Conservation (phyloP, 352 stramenopile species). For the Thalassiosira mediterranea region DNA sequence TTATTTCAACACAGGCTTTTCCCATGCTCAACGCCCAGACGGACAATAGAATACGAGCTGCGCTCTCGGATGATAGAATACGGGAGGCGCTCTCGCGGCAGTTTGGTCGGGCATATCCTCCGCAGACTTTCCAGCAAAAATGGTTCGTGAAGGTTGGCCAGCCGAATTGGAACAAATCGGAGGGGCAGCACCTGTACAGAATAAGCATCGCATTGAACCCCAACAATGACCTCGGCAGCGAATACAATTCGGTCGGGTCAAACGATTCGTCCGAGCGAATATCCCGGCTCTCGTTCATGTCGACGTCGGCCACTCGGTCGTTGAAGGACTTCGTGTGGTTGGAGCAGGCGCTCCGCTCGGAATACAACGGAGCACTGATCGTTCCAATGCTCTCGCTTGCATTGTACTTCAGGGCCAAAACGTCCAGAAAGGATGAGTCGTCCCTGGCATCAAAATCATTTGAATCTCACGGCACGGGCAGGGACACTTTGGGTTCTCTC, state of each 20-base stretch:
- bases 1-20: slow-evolving; percentile 13
- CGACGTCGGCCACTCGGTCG: slow-evolving; percentile 52
- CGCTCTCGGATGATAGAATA: slow-evolving; percentile 35
- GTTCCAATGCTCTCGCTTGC: slow-evolving; percentile 65
- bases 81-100: slow-evolving; percentile 29
- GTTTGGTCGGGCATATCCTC: slow-evolving; percentile 33
- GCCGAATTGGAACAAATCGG: slow-evolving; percentile 34
- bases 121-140: slow-evolving; percentile 22
- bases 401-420: slow-evolving; percentile 37
- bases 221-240: no score
- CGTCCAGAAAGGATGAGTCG: no score
- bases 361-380: slow-evolving; percentile 73
- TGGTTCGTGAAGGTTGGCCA: slow-evolving; percentile 28
- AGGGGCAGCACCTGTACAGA: slow-evolving; percentile 44
- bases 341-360: slow-evolving; percentile 62
- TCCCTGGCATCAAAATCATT: no score
- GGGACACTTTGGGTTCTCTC: slow-evolving; percentile 9
- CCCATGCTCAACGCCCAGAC: slow-evolving; percentile 43
- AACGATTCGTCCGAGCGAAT: background rate
- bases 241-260: no score
- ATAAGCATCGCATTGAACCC: slow-evolving; percentile 27
- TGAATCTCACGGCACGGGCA: background rate
- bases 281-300: slow-evolving; percentile 48
- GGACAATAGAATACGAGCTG: no score
- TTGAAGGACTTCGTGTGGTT: slow-evolving; percentile 80